Evolutionary conservation across 2,329 filamentous ascomycete genomes (phyloP).

Genomic region (Clonostachys chloroleuca): DNA sequence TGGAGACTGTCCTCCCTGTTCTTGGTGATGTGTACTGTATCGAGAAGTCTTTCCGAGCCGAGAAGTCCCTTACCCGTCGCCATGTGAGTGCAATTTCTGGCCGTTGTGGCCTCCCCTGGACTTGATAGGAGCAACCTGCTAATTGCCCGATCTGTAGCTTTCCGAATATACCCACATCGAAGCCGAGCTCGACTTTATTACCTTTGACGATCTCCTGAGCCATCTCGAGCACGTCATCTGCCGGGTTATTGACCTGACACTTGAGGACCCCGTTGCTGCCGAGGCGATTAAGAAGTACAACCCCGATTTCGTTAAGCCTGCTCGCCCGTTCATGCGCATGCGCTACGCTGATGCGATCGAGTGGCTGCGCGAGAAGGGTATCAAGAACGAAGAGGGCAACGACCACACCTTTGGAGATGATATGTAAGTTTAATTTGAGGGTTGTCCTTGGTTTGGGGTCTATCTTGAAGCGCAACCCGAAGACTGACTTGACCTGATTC

Average conservation of each 20-base stretch:
- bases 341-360: constrained; percentile 89
- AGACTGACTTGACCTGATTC: no score
- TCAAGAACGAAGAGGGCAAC: constrained; percentile 88
- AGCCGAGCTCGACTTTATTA: constrained; percentile 93
- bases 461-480: no score
- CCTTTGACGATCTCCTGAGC: constrained; percentile 79
- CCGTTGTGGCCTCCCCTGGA: no score
- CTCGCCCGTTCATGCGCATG: constrained; percentile 90
- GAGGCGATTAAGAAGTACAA: constrained; percentile 80
- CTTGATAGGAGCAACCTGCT: no score
- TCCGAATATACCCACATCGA: constrained; percentile 97
- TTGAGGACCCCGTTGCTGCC: constrained; percentile 69
- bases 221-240: constrained; percentile 88
- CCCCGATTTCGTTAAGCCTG: constrained; percentile 79
- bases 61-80: constrained; percentile 90
- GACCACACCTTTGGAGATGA: constrained; percentile 92
- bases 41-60: constrained; percentile 96
- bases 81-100: constrained; percentile 40
- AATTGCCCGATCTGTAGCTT: constrained; percentile 29
- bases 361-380: constrained; percentile 87
- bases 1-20: constrained; percentile 88
- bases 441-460: no score
- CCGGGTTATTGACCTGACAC: constrained; percentile 72
- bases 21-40: constrained; percentile 97
- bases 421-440: constrained; percentile 40